Base-by-base conservation (phyloP, 257 asterid genomes). In the Penstemon barbatus region DNA sequence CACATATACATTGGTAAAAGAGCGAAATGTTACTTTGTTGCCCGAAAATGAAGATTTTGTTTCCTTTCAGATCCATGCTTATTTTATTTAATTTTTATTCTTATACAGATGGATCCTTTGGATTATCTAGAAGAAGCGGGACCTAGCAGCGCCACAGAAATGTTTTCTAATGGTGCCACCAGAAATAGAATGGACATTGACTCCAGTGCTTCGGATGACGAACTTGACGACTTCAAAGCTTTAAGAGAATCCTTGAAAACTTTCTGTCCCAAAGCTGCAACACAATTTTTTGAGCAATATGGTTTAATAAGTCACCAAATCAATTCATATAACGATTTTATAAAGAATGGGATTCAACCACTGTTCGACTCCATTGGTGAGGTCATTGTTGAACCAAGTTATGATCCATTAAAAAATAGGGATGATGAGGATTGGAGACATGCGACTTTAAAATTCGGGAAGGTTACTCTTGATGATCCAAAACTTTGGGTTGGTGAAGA, bases 261-360 rank as follows among this genome's bases (percentile, higher is more conserved):
- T 13, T 91, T 91, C 68, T 84, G 95, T 62, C 84, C 71, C 74
- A 84, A 89, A 74, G 90, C 96, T 25, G 66, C 97, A 52, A 78
- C 84, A 1, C 77, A 85, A 0, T 94, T 94, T 71, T 94, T 84
- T 72, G 95, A 85, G 45, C 81, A 94, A 13, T 81, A 87, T 65
- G 97, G 97, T 7, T 72, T 94, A 37, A 76, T 94, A 5, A 84
- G 95, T 78, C 99, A 94, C 71, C 99, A 91, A 62, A 79, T 94
- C 6, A 84, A 87, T 69, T 91, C 99, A 3, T 91, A 85, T 56
- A 91, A 94, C 8, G 87, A 89, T 33, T 94, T 94, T 69, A 57
- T 84, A 37, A 82, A 78, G 4, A 72, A 78, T 71, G 96, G 99
- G 58, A 65, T 91, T 55, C 99, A 94, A 68, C 64, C 72, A 36